Evolutionary conservation across 306 rosid species (phyloP).

Genomic region (Dicorynia guianensis): DNA sequence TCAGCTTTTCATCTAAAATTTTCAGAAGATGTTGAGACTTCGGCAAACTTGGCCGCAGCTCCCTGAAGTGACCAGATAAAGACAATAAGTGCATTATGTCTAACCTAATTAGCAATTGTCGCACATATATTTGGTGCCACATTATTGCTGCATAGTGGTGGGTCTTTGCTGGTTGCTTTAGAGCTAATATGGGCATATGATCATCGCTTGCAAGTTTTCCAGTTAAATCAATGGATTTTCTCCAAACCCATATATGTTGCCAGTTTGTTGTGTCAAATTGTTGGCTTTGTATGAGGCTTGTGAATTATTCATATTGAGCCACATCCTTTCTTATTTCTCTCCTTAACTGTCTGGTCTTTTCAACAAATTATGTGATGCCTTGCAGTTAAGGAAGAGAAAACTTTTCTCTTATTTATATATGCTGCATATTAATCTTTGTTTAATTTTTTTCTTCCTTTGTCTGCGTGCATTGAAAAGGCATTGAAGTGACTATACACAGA

Average conservation of each 20-base stretch:
- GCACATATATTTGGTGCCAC: constrained; percentile 31
- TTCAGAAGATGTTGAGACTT: constrained; percentile 50
- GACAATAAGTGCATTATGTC: constrained; percentile 45
- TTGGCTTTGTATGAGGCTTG: constrained; percentile 23
- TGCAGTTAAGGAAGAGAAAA: constrained; percentile 52
- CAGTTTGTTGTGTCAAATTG: constrained; percentile 10
- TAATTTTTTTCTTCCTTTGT: constrained; percentile 48
- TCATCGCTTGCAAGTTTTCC: constrained; percentile 23
- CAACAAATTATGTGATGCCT: constrained; percentile 35
- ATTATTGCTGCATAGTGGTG: constrained; percentile 42
- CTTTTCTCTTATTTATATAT: constrained; percentile 24
- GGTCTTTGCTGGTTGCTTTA: constrained; percentile 71
- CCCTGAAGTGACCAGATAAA: constrained; percentile 69
- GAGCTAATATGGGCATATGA: constrained; percentile 55
- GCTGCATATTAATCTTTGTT: constrained; percentile 35
- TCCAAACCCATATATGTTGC: constrained; percentile 22
- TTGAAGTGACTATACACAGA: no score
- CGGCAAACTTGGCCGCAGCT: constrained; percentile 51
- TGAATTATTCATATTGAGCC: constrained; percentile 3
- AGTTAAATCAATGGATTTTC: background rate
- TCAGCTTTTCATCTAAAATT: constrained; percentile 49
- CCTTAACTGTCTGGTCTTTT: constrained; percentile 50
- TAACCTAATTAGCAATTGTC: constrained; percentile 41
- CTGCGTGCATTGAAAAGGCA: constrained; percentile 1
- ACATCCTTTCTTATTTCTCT: background rate